Evolutionary conservation across 164 flowering plant genomes (phyloP).

Genomic region (Nymphaea colorata): DNA sequence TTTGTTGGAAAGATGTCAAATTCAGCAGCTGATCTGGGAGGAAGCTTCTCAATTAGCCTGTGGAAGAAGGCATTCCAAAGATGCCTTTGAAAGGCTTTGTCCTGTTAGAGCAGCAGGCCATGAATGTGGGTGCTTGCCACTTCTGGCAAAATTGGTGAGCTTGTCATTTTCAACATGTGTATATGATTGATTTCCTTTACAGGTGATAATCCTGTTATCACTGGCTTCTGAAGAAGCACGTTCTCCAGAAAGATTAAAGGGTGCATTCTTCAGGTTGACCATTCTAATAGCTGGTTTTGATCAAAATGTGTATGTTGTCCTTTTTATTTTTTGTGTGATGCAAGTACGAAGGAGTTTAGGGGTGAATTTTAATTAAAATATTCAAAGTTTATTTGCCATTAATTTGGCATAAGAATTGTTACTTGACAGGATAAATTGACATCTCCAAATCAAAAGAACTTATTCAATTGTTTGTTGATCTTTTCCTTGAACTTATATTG

Average conservation of each 20-base stretch:
- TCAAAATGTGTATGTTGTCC: not conserved
- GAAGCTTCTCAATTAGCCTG: conserved; percentile 48
- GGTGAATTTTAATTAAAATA: not conserved
- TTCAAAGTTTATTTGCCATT: not conserved
- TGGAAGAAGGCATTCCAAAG: conserved; percentile 91
- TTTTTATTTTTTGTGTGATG: no score
- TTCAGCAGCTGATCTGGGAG: conserved; percentile 49
- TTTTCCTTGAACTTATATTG: no score
- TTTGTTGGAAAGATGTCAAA: conserved; percentile 22
- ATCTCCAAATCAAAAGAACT: not conserved
- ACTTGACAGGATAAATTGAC: not conserved
- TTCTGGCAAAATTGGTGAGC: conserved; percentile 57
- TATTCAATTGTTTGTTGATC: not conserved
- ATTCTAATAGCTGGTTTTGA: not conserved
- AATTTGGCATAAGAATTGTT: not conserved
- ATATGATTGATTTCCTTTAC: no score
- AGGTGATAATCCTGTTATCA: not conserved
- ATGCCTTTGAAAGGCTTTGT: conserved; percentile 86
- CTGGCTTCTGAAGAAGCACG: not conserved
- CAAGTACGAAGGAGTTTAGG: no score
- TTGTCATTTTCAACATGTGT: no score
- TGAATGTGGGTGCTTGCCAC: conserved; percentile 83
- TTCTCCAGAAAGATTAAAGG: not conserved
- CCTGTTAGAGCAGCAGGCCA: conserved; percentile 84
- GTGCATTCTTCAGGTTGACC: not conserved